Percentiles rank a stretch among this genome's conserved stretches.
These are phyloP conservation scores for Boeremia lycopersici DNA, from an alignment of 2,329 filamentous ascomycete genomes.

Conservation along the genomic window DNA sequence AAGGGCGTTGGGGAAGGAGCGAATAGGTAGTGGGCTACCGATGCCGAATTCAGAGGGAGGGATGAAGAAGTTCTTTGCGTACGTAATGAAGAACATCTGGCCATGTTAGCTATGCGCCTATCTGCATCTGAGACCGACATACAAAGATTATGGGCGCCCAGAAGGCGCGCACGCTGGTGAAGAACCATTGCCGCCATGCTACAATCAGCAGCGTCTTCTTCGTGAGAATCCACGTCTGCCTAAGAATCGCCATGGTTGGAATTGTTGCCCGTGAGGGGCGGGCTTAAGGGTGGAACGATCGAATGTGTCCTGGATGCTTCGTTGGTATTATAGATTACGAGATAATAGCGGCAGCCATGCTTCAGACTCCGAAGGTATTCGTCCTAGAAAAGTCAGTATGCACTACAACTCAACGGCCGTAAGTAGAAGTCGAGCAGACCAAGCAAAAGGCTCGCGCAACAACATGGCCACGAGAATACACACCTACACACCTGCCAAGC, in stretches of 20 bases:
- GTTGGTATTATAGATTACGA: constrained; percentile 9
- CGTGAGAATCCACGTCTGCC: constrained; percentile 62
- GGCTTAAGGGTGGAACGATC: constrained; percentile 4
- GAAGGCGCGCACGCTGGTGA: constrained; percentile 62
- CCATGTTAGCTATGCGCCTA: constrained; percentile 15
- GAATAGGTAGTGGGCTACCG: constrained; percentile 64
- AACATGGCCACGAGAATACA: neutral
- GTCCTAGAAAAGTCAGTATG: neutral
- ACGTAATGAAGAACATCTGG: constrained; percentile 60
- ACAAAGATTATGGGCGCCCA: constrained; percentile 62
- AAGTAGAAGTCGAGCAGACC: neutral
- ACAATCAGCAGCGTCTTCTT: constrained; percentile 64
- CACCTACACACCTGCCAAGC: constrained; percentile 9
- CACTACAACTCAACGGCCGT: neutral
- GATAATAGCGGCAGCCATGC: constrained; percentile 5
- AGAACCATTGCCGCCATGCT: constrained; percentile 59
- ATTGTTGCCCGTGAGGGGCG: constrained; percentile 22
- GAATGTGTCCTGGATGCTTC: neutral
- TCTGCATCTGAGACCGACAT: constrained; percentile 9
- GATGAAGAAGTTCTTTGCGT: constrained; percentile 82
- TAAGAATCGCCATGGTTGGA: constrained; percentile 46
- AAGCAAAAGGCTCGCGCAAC: neutral
- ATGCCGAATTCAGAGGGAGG: constrained; percentile 79
- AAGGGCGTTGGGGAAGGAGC: constrained; percentile 69
- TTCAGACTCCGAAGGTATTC: constrained; percentile 1